Evolutionary conservation across 2,329 filamentous ascomycete species (phyloP).

Genomic region (Penicillium sp.): DNA sequence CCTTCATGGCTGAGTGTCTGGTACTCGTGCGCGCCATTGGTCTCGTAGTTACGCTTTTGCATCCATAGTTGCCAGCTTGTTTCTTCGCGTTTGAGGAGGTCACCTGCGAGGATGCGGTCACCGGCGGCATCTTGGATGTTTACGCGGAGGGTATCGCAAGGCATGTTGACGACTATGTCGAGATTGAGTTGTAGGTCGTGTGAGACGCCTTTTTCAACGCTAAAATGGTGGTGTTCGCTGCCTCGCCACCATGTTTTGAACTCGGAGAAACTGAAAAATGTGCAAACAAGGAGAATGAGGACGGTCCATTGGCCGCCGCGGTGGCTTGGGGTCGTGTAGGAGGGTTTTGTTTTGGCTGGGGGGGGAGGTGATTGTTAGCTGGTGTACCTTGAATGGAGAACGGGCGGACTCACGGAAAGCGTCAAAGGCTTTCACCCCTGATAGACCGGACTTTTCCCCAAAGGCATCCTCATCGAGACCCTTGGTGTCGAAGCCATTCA

Average conservation of each 20-base stretch:
- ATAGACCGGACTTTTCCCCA: slow-evolving; percentile 61
- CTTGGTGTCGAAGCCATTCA: slow-evolving; percentile 74
- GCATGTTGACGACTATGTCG: slow-evolving; percentile 87
- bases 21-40: slow-evolving; percentile 56
- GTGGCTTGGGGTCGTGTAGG: slow-evolving; percentile 78
- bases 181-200: slow-evolving; percentile 90
- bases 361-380: not conserved
- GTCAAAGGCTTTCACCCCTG: slow-evolving; percentile 77
- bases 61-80: slow-evolving; percentile 83
- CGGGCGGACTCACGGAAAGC: slow-evolving; percentile 72
- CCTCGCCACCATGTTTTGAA: slow-evolving; percentile 78
- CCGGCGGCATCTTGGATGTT: slow-evolving; percentile 96
- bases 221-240: slow-evolving; percentile 80
- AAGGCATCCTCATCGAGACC: slow-evolving; percentile 74
- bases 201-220: slow-evolving; percentile 85
- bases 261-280: slow-evolving; percentile 73
- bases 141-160: slow-evolving; percentile 80
- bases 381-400: not conserved
- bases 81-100: slow-evolving; percentile 66
- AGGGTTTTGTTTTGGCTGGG: slow-evolving; percentile 88
- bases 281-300: slow-evolving; percentile 68
- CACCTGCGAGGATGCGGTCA: slow-evolving; percentile 80
- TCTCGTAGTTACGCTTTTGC: slow-evolving; percentile 58
- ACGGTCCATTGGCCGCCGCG: slow-evolving; percentile 94
- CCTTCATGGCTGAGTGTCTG: slow-evolving; percentile 59